phyloP scores from a whole-genome alignment of 306 rosid genomes.

The Lathyrus tuberosus region DNA sequence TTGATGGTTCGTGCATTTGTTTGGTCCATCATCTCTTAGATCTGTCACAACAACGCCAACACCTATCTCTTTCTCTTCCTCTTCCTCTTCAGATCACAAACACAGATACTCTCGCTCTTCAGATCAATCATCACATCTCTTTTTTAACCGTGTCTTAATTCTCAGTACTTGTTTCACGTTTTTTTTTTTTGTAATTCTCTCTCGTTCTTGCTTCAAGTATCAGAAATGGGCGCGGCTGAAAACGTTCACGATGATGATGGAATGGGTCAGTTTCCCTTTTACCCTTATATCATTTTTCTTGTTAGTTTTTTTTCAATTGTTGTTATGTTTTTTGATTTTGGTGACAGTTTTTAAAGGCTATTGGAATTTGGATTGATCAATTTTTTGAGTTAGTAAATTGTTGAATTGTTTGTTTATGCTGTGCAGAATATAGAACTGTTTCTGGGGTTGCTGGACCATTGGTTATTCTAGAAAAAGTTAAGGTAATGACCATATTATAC shows the following conservation, averaged over 20 bases:
- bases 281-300: slow-evolving; percentile 26
- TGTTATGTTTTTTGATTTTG: too few relatives aligned
- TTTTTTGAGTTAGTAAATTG: neutral
- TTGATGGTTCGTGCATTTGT: neutral
- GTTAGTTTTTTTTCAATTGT: neutral
- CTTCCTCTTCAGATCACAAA: slow-evolving; percentile 24
- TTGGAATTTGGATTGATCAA: slow-evolving; percentile 30
- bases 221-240: slow-evolving; percentile 62
- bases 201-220: slow-evolving; percentile 35
- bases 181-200: neutral
- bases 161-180: too few relatives aligned
- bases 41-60: slow-evolving; percentile 42
- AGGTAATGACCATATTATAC: slow-evolving; percentile 50
- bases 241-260: slow-evolving; percentile 76
- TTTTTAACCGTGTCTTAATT: slow-evolving; percentile 17
- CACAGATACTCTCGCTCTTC: slow-evolving; percentile 30
- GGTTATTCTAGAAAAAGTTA: slow-evolving; percentile 96
- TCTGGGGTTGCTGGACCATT: slow-evolving; percentile 99
- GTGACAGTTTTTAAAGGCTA: too few relatives aligned
- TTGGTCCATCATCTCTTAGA: slow-evolving; percentile 33
- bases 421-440: slow-evolving; percentile 95
- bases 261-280: slow-evolving; percentile 62
- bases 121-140: slow-evolving; percentile 9
- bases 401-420: slow-evolving; percentile 30
- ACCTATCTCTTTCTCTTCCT: slow-evolving; percentile 37